These are phyloP conservation scores for Tremella fuciformis DNA, from an alignment of 768 basidiomycete species.

Conservation along the genomic window DNA sequence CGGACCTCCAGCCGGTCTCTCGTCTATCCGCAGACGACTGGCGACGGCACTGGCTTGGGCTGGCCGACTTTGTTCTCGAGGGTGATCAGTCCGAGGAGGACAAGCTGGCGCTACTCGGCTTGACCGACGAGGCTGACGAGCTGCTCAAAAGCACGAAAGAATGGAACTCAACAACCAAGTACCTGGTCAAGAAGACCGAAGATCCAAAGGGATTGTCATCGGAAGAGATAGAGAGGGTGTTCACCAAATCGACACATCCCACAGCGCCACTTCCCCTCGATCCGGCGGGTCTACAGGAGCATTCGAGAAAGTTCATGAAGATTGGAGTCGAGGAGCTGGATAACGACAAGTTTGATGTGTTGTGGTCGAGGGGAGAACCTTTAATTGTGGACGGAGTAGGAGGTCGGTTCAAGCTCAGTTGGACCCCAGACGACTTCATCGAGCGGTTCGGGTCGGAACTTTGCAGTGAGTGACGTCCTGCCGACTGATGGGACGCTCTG, in stretches of 20 bases:
- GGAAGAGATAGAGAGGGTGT: slow-evolving; percentile 13
- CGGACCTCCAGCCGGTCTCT: slow-evolving; percentile 70
- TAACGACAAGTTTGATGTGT: slow-evolving; percentile 61
- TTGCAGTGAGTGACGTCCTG: slow-evolving; percentile 35
- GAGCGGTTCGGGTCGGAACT: slow-evolving; percentile 52
- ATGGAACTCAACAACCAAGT: background rate
- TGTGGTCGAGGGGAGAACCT: slow-evolving; percentile 75
- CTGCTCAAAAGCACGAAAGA: slow-evolving; percentile 14
- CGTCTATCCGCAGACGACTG: slow-evolving; percentile 69
- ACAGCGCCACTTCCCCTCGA: slow-evolving; percentile 26
- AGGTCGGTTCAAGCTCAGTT: slow-evolving; percentile 63
- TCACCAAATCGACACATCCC: slow-evolving; percentile 27
- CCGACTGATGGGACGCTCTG: background rate
- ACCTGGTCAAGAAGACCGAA: background rate
- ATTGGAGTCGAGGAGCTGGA: slow-evolving; percentile 59
- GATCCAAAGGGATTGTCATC: background rate
- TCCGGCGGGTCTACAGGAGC: slow-evolving; percentile 51
- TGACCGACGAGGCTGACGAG: slow-evolving; percentile 6
- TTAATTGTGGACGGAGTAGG: slow-evolving; percentile 70
- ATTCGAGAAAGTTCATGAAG: slow-evolving; percentile 56
- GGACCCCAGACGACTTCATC: slow-evolving; percentile 81
- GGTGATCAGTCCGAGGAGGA: slow-evolving; percentile 13
- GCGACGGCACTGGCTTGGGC: slow-evolving; percentile 63
- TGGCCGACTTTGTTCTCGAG: slow-evolving; percentile 60
- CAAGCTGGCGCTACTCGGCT: slow-evolving; percentile 13